Evolutionary conservation across 2,329 filamentous ascomycete species (phyloP), one percentile per base, ranked within the genome.

Genomic region (Pseudonectria buxi): DNA sequence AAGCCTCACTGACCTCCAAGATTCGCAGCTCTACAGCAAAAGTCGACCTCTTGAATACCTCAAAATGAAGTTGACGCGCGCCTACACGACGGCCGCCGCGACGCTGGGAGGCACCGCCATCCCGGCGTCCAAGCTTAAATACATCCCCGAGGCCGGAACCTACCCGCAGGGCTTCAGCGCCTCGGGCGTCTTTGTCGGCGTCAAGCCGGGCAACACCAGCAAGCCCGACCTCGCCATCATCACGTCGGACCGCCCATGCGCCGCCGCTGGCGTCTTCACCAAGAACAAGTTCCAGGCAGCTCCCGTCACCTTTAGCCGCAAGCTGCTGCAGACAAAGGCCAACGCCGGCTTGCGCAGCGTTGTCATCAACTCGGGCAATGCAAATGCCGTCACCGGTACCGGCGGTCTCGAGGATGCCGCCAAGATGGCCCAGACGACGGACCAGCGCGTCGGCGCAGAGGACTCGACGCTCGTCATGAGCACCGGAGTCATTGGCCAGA

Each of bases 271-370:
- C 6, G 89, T 96, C 30, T 95, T 96, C 67, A 98, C 92, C 36
- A 94, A 88, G 63, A 98, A 98, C 69, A 89, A 90, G 62, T 98
- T 98, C 67, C 89, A 95, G 64, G 92, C 92, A 13, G 92, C 92
- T 10, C 92, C 92, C 5, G 90, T 98, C 29, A 87, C 86, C 22
- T 84, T 94, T 42, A 90, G 84, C 61, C 74, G 80, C 45, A 72
- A 82, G 38, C 76, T 89, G 41, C 66, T 95, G 25, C 71, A 78
- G 57, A 70, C 69, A 46, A 76, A 78, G 48, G 67, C 71, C 31
- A 84, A 86, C 39, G 61, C 73, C 10, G 86, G 83, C 2, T 74
- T 96, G 37, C 75, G 82, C 41, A 84, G 84, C 35, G 81, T 98
- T 16, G 76, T 98, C 36, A 80, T 95, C 63, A 98, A 98, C 64